Conservation (phyloP, 148 eudicot species). For the Linanthus parryae region DNA sequence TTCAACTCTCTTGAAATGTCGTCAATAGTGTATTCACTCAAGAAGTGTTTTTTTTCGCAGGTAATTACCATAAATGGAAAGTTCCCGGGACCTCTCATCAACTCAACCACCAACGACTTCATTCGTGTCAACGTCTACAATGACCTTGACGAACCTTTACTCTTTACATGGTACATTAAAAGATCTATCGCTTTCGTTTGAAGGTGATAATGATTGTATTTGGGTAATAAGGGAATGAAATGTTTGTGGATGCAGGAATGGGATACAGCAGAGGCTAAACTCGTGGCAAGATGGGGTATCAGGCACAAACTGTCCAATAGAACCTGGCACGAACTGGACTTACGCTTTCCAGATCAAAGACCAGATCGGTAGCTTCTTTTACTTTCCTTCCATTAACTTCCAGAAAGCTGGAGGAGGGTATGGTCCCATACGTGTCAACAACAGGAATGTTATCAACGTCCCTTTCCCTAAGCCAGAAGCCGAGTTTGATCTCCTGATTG, state of each 20-base stretch:
- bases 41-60: slow-evolving; percentile 10
- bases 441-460: slow-evolving; percentile 18
- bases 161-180: slow-evolving; percentile 51
- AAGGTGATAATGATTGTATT: no score
- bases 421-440: slow-evolving; percentile 31
- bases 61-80: slow-evolving; percentile 40
- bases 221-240: no score
- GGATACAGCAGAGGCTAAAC: slow-evolving; percentile 41
- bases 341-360: slow-evolving; percentile 34
- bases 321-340: slow-evolving; percentile 34
- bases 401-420: slow-evolving; percentile 39
- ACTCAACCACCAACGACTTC: slow-evolving; percentile 39
- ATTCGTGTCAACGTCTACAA: slow-evolving; percentile 38
- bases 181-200: no score
- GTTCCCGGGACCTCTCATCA: slow-evolving; percentile 49
- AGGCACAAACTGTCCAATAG: slow-evolving; percentile 38
- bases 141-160: slow-evolving; percentile 34
- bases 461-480: slow-evolving; percentile 35
- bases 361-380: slow-evolving; percentile 33
- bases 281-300: slow-evolving; percentile 51
- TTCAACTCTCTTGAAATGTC: no score
- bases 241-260: slow-evolving; percentile 25
- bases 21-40: neutral
- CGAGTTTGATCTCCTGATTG: slow-evolving; percentile 39
- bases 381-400: slow-evolving; percentile 31